A percentile compares a stretch with the other conserved stretches of the same genome.
Conservation (phyloP, 1,139 yeast species). For the Pichia sp. region DNA sequence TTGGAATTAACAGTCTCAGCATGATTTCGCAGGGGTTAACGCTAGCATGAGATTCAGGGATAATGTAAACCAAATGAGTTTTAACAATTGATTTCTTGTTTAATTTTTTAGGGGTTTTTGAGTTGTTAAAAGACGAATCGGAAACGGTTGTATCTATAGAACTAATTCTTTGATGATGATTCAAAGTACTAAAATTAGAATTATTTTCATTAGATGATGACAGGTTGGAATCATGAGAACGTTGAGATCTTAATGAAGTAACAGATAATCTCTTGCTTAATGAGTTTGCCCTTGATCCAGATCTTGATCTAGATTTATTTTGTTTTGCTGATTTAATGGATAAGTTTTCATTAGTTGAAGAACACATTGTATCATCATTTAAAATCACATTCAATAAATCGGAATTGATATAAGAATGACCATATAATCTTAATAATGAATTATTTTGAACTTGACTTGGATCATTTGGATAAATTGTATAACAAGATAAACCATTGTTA, state of each 20-base stretch:
- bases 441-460: slow-evolving; percentile 48
- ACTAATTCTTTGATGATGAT: slow-evolving; percentile 21
- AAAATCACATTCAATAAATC: slow-evolving; percentile 21
- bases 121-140: slow-evolving; percentile 23
- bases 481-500: slow-evolving; percentile 37
- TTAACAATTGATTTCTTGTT: slow-evolving; percentile 32
- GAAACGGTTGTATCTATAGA: slow-evolving; percentile 28
- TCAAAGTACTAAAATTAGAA: slow-evolving; percentile 1
- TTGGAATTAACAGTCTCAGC: slow-evolving; percentile 48
- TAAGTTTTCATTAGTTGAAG: slow-evolving; percentile 5
- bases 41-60: slow-evolving; percentile 52
- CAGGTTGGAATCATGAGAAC: slow-evolving; percentile 21
- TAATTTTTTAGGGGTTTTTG: slow-evolving; percentile 18
- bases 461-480: slow-evolving; percentile 51
- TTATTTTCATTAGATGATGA: slow-evolving; percentile 9
- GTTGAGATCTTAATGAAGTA: slow-evolving; percentile 14
- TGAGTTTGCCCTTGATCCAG: slow-evolving; percentile 19
- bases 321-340: slow-evolving; percentile 2
- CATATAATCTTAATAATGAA: slow-evolving; percentile 47
- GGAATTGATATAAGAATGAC: slow-evolving; percentile 44
- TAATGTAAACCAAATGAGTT: slow-evolving; percentile 38
- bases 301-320: slow-evolving; percentile 13
- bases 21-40: slow-evolving; percentile 52
- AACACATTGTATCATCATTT: slow-evolving; percentile 18
- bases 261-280: slow-evolving; percentile 21